Conservation (phyloP, 176 grass and related monocot species). For the Bonia amplexicaulis region DNA sequence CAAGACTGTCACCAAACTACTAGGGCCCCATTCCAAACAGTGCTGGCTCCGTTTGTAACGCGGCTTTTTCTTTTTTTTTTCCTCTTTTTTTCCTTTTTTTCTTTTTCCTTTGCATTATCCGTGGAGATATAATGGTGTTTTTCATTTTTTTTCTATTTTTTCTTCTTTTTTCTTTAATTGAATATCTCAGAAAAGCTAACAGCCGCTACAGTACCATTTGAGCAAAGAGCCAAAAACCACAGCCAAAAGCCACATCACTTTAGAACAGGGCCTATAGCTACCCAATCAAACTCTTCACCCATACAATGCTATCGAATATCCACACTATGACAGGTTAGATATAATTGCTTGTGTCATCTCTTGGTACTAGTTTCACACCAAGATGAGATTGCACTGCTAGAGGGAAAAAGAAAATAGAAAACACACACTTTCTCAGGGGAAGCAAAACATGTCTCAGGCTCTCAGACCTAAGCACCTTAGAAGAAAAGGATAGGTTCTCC, state of each 20-base stretch:
- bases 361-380: neutral
- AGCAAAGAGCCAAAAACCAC: too few species aligned
- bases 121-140: too few species aligned
- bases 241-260: too few species aligned
- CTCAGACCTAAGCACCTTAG: neutral
- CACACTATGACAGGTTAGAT: conserved; percentile 7
- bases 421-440: neutral
- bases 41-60: too few species aligned
- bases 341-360: neutral
- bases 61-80: too few species aligned
- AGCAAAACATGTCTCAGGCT: conserved; percentile 14
- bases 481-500: conserved; percentile 27
- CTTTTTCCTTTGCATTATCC: too few species aligned
- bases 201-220: too few species aligned
- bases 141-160: too few species aligned
- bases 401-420: conserved; percentile 2
- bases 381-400: neutral
- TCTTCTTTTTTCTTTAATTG: too few species aligned
- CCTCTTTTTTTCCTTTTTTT: too few species aligned
- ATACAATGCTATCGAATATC: neutral
- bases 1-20: neutral
- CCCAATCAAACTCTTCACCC: conserved; percentile 17
- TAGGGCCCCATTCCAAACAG: too few species aligned
- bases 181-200: too few species aligned
- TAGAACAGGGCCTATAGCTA: neutral